Conservation (phyloP, 345 rosid species). For the Anastatica hierochuntica region DNA sequence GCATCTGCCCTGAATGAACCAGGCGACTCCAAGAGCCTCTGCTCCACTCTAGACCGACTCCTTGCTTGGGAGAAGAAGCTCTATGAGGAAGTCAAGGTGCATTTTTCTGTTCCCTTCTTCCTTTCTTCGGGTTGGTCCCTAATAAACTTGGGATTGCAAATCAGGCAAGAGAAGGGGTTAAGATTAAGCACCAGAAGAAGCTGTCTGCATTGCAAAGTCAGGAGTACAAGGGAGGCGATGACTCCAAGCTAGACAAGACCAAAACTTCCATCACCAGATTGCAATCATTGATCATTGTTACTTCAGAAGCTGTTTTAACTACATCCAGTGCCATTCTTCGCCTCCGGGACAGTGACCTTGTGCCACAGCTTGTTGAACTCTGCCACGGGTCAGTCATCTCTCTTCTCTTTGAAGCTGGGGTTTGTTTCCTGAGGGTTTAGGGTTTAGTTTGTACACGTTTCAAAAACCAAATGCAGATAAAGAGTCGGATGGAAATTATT, state of each 20-base stretch:
- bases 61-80: conserved; percentile 97
- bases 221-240: conserved; percentile 81
- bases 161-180: conserved; percentile 74
- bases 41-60: conserved; percentile 75
- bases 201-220: conserved; percentile 71
- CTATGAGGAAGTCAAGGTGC: conserved; percentile 80
- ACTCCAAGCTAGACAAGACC: conserved; percentile 68
- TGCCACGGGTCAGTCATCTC: conserved; percentile 62
- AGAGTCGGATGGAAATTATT: neutral
- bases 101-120: neutral
- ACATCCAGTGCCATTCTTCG: conserved; percentile 67
- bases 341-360: conserved; percentile 75
- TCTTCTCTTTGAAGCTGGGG: neutral
- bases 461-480: no score
- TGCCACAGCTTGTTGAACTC: conserved; percentile 75
- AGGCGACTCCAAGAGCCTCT: conserved; percentile 60
- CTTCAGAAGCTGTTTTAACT: conserved; percentile 79
- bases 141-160: conserved; percentile 6
- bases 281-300: conserved; percentile 62
- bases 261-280: conserved; percentile 55
- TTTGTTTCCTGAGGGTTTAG: no score
- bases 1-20: conserved; percentile 39
- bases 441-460: no score
- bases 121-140: neutral
- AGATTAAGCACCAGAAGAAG: conserved; percentile 81